These are phyloP conservation scores for Hypoxylon subgilvum DNA, from an alignment of 495 filamentous ascomycete genomes.

Conservation along the genomic window DNA sequence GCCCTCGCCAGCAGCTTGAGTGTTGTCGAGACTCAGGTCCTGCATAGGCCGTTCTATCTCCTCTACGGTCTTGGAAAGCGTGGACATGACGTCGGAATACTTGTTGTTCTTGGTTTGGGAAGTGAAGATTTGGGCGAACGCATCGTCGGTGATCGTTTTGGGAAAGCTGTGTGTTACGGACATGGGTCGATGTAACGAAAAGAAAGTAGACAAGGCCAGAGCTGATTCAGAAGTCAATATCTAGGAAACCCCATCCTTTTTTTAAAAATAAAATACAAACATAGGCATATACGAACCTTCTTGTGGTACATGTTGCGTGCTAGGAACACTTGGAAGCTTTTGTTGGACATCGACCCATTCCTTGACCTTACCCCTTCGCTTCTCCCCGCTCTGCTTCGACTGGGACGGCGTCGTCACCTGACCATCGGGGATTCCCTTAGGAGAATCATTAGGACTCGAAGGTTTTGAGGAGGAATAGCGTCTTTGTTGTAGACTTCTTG, in stretches of 20 bases:
- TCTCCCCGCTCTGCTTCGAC: slow-evolving; percentile 51
- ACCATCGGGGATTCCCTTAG: slow-evolving; percentile 53
- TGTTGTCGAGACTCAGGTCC: slow-evolving; percentile 39
- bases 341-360: slow-evolving; percentile 45
- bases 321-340: slow-evolving; percentile 79
- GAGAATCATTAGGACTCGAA: slow-evolving; percentile 59
- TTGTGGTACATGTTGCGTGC: slow-evolving; percentile 76
- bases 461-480: slow-evolving; percentile 65
- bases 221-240: slow-evolving; percentile 58
- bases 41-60: slow-evolving; percentile 69
- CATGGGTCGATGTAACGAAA: slow-evolving; percentile 93
- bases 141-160: slow-evolving; percentile 68
- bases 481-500: slow-evolving; percentile 49
- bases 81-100: slow-evolving; percentile 75
- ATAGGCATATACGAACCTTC: slow-evolving; percentile 64
- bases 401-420: slow-evolving; percentile 46
- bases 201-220: slow-evolving; percentile 86
- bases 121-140: slow-evolving; percentile 82
- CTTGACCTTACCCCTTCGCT: slow-evolving; percentile 55
- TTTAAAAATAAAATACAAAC: not conserved
- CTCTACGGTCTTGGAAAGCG: slow-evolving; percentile 73
- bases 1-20: slow-evolving; percentile 38
- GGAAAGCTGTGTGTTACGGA: slow-evolving; percentile 83
- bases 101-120: slow-evolving; percentile 57
- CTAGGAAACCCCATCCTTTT: not conserved